Evolutionary conservation across 192 early-diverging fungal genomes (phyloP).

Genomic region (Backusella circina): DNA sequence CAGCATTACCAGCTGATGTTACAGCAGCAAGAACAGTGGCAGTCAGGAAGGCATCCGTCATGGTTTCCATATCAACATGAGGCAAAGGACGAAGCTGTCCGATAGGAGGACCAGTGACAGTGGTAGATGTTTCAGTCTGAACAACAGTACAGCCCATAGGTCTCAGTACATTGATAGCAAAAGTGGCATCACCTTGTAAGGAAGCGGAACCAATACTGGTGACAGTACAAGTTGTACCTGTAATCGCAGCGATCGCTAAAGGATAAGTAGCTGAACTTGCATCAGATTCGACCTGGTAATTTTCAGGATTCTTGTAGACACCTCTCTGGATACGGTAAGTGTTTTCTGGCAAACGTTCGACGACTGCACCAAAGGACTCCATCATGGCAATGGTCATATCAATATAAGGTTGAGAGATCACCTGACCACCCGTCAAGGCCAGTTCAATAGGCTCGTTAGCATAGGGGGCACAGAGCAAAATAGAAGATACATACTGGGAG

Average conservation of each 20-base stretch:
- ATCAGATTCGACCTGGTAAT: conserved; percentile 93
- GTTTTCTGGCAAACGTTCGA: conserved; percentile 70
- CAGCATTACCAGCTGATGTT: conserved; percentile 46
- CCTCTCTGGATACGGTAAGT: conserved; percentile 80
- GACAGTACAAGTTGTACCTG: conserved; percentile 82
- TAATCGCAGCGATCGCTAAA: conserved; percentile 94
- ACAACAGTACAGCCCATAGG: conserved; percentile 92
- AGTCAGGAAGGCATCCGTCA: conserved; percentile 99
- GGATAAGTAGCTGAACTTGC: conserved; percentile 98
- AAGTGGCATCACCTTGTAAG: conserved; percentile 88
- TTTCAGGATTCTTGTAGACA: conserved; percentile 75
- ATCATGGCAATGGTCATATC: conserved; percentile 99
- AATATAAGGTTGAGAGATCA: conserved; percentile 97
- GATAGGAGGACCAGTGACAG: conserved; percentile 79
- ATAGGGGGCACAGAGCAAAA: conserved; percentile 94
- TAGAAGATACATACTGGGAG: conserved; percentile 98
- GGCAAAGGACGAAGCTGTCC: conserved; percentile 68
- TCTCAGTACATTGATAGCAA: conserved; percentile 84
- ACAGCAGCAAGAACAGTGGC: conserved; percentile 92
- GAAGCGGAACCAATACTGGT: conserved; percentile 89
- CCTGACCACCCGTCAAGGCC: conserved; percentile 87
- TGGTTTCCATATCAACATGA: conserved; percentile 94
- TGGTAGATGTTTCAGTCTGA: conserved; percentile 87
- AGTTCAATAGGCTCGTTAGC: conserved; percentile 75
- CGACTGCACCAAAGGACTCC: conserved; percentile 85